Evolutionary conservation across 2,329 filamentous ascomycete genomes (phyloP).

Genomic region (Pseudogymnoascus sp.): DNA sequence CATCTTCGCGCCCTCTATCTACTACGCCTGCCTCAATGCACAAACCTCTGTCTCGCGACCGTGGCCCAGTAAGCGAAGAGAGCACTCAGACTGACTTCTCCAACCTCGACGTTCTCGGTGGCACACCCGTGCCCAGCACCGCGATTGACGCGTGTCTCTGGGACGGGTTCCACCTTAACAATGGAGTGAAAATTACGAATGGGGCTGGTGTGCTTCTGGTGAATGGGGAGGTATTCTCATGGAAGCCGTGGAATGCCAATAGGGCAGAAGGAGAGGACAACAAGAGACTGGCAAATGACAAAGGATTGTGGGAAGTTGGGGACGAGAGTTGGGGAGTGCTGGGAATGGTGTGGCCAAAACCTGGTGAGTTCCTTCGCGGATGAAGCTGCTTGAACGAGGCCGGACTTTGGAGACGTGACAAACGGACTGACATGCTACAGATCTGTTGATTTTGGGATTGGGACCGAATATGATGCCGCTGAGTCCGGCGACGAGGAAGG

Average conservation of each 20-base stretch:
- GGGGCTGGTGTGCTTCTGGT: conserved; percentile 71
- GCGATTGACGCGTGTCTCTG: conserved; percentile 73
- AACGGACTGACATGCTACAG: conserved; percentile 35
- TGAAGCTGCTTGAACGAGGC: neutral
- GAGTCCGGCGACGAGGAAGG: conserved; percentile 62
- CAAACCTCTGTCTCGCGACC: conserved; percentile 39
- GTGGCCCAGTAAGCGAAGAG: conserved; percentile 52
- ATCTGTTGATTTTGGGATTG: conserved; percentile 82
- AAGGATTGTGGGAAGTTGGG: conserved; percentile 73
- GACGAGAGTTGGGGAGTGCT: conserved; percentile 66
- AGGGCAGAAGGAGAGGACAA: conserved; percentile 30
- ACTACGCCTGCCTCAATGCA: conserved; percentile 13
- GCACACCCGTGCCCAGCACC: conserved; percentile 68
- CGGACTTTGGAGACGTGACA: neutral
- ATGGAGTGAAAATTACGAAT: conserved; percentile 60
- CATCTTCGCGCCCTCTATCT: conserved; percentile 2
- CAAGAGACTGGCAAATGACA: conserved; percentile 55
- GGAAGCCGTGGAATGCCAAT: conserved; percentile 68
- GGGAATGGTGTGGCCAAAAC: conserved; percentile 75
- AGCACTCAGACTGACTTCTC: conserved; percentile 62
- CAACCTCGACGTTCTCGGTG: conserved; percentile 69
- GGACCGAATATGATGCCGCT: conserved; percentile 69
- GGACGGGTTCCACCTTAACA: conserved; percentile 82
- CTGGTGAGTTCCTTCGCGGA: conserved; percentile 50
- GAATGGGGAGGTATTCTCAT: conserved; percentile 78